Conservation (phyloP, 1,139 yeast genomes). For the Scheffersomyces illinoinensis region DNA sequence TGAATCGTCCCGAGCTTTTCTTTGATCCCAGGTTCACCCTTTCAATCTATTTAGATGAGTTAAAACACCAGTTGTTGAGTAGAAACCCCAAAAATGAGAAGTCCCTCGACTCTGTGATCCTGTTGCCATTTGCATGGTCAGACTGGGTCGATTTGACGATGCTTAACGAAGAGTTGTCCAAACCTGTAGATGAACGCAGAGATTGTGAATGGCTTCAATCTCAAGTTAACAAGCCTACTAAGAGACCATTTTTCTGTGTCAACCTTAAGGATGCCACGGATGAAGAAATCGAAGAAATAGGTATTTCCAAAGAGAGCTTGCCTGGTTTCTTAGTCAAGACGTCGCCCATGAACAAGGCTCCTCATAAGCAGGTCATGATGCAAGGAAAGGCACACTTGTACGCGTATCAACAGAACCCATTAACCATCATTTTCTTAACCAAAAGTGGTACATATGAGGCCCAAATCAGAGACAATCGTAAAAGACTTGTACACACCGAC, state of each 20-base stretch:
- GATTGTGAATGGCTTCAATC: constrained; percentile 26
- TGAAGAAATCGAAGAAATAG: constrained; percentile 13
- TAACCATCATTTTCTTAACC: constrained; percentile 18
- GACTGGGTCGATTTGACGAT: constrained; percentile 31
- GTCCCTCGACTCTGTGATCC: constrained; percentile 6
- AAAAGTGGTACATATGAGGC: constrained; percentile 18
- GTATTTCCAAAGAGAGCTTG: constrained; percentile 15
- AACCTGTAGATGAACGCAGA: constrained; percentile 9
- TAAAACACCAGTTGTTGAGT: constrained; percentile 17
- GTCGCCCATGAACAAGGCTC: constrained; percentile 31
- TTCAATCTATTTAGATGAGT: constrained; percentile 22
- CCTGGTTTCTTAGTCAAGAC: constrained; percentile 28
- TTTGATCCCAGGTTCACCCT: constrained; percentile 29
- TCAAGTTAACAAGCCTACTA: constrained; percentile 25
- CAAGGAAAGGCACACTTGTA: constrained; percentile 27
- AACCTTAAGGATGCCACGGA: constrained; percentile 14
- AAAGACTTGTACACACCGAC: constrained; percentile 26
- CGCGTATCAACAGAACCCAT: constrained; percentile 18
- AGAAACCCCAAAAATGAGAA: constrained; percentile 19
- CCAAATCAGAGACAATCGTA: constrained; percentile 13
- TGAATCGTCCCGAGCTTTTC: constrained; percentile 15
- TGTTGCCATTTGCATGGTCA: constrained; percentile 29
- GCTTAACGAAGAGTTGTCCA: constrained; percentile 16
- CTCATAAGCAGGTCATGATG: constrained; percentile 28
- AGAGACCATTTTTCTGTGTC: constrained; percentile 19